phyloP scores from a whole-genome alignment of 1,284 basidiomycete species.

The Fistulina hepatica region DNA sequence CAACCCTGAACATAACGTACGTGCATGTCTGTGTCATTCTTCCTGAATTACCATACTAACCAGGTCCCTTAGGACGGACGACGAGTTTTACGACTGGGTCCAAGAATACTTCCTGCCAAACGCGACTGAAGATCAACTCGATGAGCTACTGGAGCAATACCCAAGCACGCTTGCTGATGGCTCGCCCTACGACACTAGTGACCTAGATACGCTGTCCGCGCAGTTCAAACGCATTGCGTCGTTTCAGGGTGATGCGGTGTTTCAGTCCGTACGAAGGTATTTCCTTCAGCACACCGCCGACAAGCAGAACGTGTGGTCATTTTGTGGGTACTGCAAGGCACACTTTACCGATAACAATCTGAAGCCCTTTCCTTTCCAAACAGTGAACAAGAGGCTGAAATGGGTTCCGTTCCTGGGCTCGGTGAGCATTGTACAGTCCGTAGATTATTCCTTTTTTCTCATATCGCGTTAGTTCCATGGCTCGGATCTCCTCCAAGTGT shows the following conservation, averaged over 20 bases:
- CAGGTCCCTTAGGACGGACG: slow-evolving; percentile 9
- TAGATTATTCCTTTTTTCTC: not conserved
- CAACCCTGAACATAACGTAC: slow-evolving; percentile 14
- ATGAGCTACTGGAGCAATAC: slow-evolving; percentile 3
- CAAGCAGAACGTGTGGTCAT: slow-evolving; percentile 14
- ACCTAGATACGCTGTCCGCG: slow-evolving; percentile 11
- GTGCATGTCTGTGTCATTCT: not conserved
- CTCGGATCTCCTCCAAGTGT: slow-evolving; percentile 12
- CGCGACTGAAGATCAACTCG: slow-evolving; percentile 3
- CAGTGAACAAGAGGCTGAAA: slow-evolving; percentile 20
- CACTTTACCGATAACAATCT: not conserved
- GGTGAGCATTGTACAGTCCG: not conserved
- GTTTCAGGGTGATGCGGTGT: slow-evolving; percentile 12
- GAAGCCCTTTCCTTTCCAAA: not conserved
- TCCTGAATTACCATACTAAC: not conserved
- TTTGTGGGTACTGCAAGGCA: slow-evolving; percentile 7
- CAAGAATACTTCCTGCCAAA: slow-evolving; percentile 6
- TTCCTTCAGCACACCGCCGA: slow-evolving; percentile 10
- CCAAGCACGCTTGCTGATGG: slow-evolving; percentile 7
- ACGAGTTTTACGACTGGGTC: slow-evolving; percentile 8
- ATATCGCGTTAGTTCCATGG: slow-evolving; percentile 7
- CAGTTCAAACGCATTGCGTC: slow-evolving; percentile 15
- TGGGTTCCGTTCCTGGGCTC: slow-evolving; percentile 16
- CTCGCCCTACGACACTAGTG: slow-evolving; percentile 12
- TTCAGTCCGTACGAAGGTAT: slow-evolving; percentile 13